Evolutionary conservation across 495 filamentous ascomycete genomes (phyloP), one percentile per base, ranked within the genome.

Genomic region (Eremomyces bilateralis): DNA sequence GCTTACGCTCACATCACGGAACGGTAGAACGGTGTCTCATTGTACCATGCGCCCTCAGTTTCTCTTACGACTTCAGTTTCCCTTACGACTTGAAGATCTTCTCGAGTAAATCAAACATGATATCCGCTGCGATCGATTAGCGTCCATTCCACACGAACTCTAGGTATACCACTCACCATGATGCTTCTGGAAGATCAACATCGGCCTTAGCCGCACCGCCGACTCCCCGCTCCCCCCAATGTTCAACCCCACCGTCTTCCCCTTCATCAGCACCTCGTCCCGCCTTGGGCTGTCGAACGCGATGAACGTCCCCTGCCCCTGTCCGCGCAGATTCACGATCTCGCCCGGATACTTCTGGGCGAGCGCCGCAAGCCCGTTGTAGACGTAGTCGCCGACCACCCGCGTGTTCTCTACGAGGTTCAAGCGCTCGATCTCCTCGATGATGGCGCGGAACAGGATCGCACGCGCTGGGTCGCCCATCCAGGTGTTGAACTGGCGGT

Each of bases 401-500:
- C 76, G 76, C 33, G 88, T 92, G 53, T 90, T 69, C 49, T 66
- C 57, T 20, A 97, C 82, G 8, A 97, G 64, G 37, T 74, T 65
- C 13, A 80, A 60, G 28, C 71, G 63, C 59, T 91, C 71, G 34
- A 97, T 78, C 59, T 95, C 84, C 27, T 79, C 54, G 50, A 92
- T 71, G 56, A 97, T 94, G 44, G 76, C 81, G 37, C 77, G 69
- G 72, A 94, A 97, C 39, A 95, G 66, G 39, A 95, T 60, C 5
- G 81, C 83, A 32, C 81, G 72, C 6, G 79, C 72, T 20, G 88
- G 88, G 59, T 97, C 88, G 52, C 88, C 88, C 84, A 97, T 94
- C 88, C 88, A 97, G 39, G 90, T 97, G 61, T 97, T 97, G 63
- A 95, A 97, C 59, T 97, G 88, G 33, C 88, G 73, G 67, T 94